phyloP scores from a whole-genome alignment of 441 rosid species.

The Pelargonium fulgidum region DNA sequence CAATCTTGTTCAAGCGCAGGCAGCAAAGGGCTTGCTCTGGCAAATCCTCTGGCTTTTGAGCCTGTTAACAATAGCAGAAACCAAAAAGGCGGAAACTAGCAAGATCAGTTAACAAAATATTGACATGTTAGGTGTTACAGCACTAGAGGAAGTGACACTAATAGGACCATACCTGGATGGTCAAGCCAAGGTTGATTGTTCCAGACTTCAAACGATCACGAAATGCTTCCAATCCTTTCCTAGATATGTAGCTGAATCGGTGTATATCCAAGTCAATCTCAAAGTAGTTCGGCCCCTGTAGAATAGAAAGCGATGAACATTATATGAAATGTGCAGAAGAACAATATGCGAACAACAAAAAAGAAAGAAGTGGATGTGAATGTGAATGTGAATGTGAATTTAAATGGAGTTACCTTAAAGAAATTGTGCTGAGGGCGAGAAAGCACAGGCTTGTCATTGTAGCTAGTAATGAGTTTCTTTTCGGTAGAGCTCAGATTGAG shows the following conservation, averaged over 20 bases:
- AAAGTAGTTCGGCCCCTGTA: slow-evolving; percentile 74
- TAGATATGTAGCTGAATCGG: slow-evolving; percentile 78
- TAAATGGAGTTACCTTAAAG: slow-evolving; percentile 38
- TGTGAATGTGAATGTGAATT: neutral
- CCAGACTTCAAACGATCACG: slow-evolving; percentile 55
- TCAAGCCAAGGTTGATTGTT: slow-evolving; percentile 61
- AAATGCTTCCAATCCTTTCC: slow-evolving; percentile 84
- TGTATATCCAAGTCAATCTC: slow-evolving; percentile 82
- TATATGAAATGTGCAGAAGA: neutral
- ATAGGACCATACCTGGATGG: slow-evolving; percentile 58
- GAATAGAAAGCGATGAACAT: slow-evolving; percentile 2
- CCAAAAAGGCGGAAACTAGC: neutral
- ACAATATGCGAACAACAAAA: neutral
- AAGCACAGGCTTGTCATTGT: slow-evolving; percentile 73
- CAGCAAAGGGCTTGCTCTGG: slow-evolving; percentile 82
- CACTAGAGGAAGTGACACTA: slow-evolving; percentile 4
- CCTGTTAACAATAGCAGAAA: slow-evolving; percentile 34
- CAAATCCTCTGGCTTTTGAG: slow-evolving; percentile 74
- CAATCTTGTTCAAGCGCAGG: slow-evolving; percentile 63
- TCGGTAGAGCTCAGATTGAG: slow-evolving; percentile 61
- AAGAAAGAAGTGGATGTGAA: neutral
- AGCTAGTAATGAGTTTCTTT: slow-evolving; percentile 63
- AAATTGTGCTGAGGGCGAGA: slow-evolving; percentile 83
- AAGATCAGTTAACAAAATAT: neutral
- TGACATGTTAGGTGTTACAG: neutral